Evolutionary conservation across 2,329 filamentous ascomycete genomes (phyloP).

Genomic region (Arthroderma uncinatum): DNA sequence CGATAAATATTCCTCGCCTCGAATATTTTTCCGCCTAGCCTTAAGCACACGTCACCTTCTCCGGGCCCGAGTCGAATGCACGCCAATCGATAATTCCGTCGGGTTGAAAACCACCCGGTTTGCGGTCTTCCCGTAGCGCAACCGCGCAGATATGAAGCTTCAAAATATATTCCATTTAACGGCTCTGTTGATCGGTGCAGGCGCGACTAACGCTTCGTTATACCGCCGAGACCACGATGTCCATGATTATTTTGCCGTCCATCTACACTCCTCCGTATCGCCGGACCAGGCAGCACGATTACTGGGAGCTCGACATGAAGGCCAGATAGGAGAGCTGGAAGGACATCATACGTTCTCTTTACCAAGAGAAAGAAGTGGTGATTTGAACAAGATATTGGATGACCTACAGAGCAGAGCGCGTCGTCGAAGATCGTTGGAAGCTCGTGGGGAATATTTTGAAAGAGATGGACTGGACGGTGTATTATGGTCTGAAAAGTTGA

Average conservation of each 20-base stretch:
- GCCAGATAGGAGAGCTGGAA: slow-evolving; percentile 62
- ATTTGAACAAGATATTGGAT: slow-evolving; percentile 41
- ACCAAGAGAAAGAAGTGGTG: slow-evolving; percentile 45
- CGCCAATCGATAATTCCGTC: slow-evolving; percentile 5
- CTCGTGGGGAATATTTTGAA: slow-evolving; percentile 14
- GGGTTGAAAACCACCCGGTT: not conserved
- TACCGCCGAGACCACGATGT: slow-evolving; percentile 60
- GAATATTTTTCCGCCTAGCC: not conserved
- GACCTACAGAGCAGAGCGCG: slow-evolving; percentile 52
- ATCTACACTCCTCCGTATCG: slow-evolving; percentile 56
- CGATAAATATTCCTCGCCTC: not conserved
- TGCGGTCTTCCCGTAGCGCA: not conserved
- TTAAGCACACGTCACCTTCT: not conserved
- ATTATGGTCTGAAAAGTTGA: slow-evolving; percentile 68
- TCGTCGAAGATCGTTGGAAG: slow-evolving; percentile 39
- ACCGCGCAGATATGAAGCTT: slow-evolving; percentile 10
- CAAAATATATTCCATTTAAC: slow-evolving; percentile 6
- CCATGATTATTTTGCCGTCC: slow-evolving; percentile 88
- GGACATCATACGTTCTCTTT: slow-evolving; percentile 79
- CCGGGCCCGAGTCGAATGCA: not conserved
- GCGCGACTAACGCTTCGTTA: slow-evolving; percentile 37
- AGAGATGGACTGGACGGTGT: slow-evolving; percentile 59
- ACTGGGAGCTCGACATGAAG: slow-evolving; percentile 70
- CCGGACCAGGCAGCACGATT: slow-evolving; percentile 53
- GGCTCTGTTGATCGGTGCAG: slow-evolving; percentile 26